Evolutionary conservation across 371 early-diverging fungal species (phyloP), one percentile per base, ranked within the genome.

Genomic region (Mortierella sp.): DNA sequence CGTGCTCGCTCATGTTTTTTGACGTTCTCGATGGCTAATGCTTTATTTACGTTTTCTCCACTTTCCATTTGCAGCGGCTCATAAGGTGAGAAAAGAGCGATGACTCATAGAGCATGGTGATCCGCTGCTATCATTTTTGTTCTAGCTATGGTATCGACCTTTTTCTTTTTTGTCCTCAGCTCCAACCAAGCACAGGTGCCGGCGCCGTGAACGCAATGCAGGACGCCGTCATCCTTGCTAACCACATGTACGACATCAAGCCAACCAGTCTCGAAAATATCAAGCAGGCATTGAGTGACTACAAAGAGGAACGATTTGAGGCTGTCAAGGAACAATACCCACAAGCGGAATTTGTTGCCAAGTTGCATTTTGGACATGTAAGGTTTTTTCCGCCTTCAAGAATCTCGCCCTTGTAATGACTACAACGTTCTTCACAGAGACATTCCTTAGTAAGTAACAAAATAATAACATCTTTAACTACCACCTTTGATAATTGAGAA

Each of bases 331-430:
- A 58, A 8, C 74, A 75, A 11, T 70, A 74, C 51, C 43, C 68
- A 16, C 16, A 73, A 8, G 58, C 74, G 4, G 46, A 75, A 0
- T 7, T 72, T 10, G 32, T 18, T 18, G 75, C 79, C 14, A 83
- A 70, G 72, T 32, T 83, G 18, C 71, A 72, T 32, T 82, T 35
- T 21, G 83, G 83, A 4, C 83, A 76, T 68, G 83, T 83, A 83
- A 75, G 65, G n/a, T n/a, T 71, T 16, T 35, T 18, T 27, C 6
- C 12, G 32, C 18, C 60, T 4, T 3, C n/a, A 46, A 2, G 7
- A 2, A 46, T 46, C 0, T 11, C 11, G 27, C 12, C 11, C 7
- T 11, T 5, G 10, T 58, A 11, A 46, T 46, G 4, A 4, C 7
- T 7, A 46, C 46, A 46, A 3, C 18, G 49, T 49, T 49, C 46